phyloP scores from a whole-genome alignment of 2,329 filamentous ascomycete genomes.

The Penicillium expansum region DNA sequence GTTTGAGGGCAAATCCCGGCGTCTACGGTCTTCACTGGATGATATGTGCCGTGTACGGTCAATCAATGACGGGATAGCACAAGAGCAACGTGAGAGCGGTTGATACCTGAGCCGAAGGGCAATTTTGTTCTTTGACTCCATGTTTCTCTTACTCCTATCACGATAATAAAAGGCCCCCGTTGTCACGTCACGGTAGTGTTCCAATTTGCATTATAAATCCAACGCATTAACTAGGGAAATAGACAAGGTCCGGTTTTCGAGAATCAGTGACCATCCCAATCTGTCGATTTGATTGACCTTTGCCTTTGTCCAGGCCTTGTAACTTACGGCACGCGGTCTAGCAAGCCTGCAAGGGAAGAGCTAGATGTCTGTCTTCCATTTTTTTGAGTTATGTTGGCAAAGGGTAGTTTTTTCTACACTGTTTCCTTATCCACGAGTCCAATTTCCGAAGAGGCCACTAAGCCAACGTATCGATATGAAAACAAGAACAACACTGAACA shows the following conservation, averaged over 20 bases:
- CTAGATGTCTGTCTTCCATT: too few relatives aligned
- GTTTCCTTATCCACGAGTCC: neutral
- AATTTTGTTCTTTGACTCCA: constrained; percentile 13
- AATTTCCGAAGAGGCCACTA: neutral
- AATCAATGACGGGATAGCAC: constrained; percentile 18
- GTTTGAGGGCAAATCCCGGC: constrained; percentile 26
- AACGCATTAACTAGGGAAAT: neutral
- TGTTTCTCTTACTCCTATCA: constrained; percentile 25
- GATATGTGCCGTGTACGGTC: constrained; percentile 21
- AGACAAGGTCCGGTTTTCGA: neutral
- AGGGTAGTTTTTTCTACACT: too few relatives aligned
- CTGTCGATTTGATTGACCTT: too few relatives aligned
- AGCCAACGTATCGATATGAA: neutral
- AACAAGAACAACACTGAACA: neutral
- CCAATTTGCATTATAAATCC: neutral
- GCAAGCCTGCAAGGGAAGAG: too few relatives aligned
- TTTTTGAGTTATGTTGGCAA: too few relatives aligned
- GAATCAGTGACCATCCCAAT: too few relatives aligned
- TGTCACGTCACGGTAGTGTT: constrained; percentile 21
- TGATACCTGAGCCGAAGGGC: constrained; percentile 13
- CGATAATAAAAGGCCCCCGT: constrained; percentile 26
- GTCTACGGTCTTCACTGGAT: constrained; percentile 30
- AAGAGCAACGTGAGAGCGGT: constrained; percentile 15
- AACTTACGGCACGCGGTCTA: too few relatives aligned
- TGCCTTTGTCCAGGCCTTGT: too few relatives aligned